Conservation (phyloP, 352 stramenopile genomes). For the Globisporangium cylindrosporum region DNA sequence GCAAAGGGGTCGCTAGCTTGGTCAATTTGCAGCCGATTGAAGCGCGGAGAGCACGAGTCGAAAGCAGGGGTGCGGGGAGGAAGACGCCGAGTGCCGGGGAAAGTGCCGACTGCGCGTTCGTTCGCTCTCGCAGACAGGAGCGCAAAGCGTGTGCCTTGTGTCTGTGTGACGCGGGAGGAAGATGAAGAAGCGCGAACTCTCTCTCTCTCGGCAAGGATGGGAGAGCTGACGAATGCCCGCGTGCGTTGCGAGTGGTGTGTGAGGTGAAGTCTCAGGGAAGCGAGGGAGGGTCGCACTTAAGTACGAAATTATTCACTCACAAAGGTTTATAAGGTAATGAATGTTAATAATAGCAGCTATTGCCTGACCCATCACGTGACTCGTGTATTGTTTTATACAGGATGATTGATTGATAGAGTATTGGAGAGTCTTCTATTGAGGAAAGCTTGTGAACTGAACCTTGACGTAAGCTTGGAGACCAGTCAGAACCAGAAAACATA, state of each 20-base stretch:
- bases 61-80: not conserved
- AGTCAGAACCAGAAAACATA: not conserved
- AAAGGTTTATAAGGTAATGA: not conserved
- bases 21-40: slow-evolving; percentile 3
- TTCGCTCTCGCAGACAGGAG: not conserved
- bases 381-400: not conserved
- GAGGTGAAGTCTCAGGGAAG: not conserved
- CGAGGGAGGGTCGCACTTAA: slow-evolving; percentile 1
- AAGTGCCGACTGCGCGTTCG: not conserved
- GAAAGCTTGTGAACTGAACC: not conserved
- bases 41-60: slow-evolving; percentile 6
- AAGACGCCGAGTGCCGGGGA: not conserved
- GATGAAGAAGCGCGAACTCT: too few species aligned
- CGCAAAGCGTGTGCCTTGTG: too few species aligned
- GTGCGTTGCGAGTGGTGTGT: not conserved
- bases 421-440: not conserved
- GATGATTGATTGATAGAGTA: not conserved
- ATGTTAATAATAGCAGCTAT: too few species aligned
- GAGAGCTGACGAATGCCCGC: not conserved
- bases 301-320: not conserved
- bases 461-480: not conserved
- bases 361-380: too few species aligned
- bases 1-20: not conserved
- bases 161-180: too few species aligned
- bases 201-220: not conserved